phyloP scores from a whole-genome alignment of 2,329 filamentous ascomycete species.

The Penicillium sp. region DNA sequence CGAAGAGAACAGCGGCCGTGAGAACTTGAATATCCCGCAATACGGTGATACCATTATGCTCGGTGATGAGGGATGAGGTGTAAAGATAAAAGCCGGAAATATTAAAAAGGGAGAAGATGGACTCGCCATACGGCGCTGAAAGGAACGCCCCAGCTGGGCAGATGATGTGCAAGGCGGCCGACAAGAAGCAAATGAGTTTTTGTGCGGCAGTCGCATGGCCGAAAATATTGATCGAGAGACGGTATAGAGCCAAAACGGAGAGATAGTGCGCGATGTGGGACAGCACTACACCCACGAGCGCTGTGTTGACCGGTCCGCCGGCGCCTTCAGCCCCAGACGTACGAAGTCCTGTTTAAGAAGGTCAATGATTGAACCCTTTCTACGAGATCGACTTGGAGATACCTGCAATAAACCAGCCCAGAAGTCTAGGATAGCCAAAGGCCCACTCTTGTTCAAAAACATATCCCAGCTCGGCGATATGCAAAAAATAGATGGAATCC shows the following conservation, averaged over 20 bases:
- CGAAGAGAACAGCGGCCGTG: conserved; percentile 64
- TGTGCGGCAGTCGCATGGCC: conserved; percentile 29
- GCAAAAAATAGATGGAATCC: conserved; percentile 60
- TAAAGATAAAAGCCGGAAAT: conserved; percentile 71
- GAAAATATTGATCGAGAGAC: conserved; percentile 58
- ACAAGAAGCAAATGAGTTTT: conserved; percentile 50
- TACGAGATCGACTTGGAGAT: conserved; percentile 1
- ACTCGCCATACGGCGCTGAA: conserved; percentile 79
- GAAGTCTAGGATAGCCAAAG: conserved; percentile 52
- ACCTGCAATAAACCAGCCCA: conserved; percentile 39
- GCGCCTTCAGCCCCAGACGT: conserved; percentile 16
- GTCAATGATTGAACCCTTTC: background rate
- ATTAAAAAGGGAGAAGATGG: conserved; percentile 70
- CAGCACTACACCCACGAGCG: conserved; percentile 58
- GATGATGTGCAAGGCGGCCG: conserved; percentile 71
- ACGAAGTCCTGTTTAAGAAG: conserved; percentile 21
- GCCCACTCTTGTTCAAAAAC: conserved; percentile 64
- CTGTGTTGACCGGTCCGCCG: conserved; percentile 21
- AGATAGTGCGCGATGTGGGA: conserved; percentile 72
- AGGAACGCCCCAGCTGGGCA: conserved; percentile 88
- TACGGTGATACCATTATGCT: conserved; percentile 24
- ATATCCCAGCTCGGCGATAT: conserved; percentile 52
- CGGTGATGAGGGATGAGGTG: conserved; percentile 43
- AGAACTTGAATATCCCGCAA: conserved; percentile 52
- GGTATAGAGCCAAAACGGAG: conserved; percentile 68